Percentiles rank a stretch among this genome's conserved stretches.
These are phyloP conservation scores for Wickerhamomyces chambardii DNA, from an alignment of 805 yeast genomes.

Conservation along the genomic window DNA sequence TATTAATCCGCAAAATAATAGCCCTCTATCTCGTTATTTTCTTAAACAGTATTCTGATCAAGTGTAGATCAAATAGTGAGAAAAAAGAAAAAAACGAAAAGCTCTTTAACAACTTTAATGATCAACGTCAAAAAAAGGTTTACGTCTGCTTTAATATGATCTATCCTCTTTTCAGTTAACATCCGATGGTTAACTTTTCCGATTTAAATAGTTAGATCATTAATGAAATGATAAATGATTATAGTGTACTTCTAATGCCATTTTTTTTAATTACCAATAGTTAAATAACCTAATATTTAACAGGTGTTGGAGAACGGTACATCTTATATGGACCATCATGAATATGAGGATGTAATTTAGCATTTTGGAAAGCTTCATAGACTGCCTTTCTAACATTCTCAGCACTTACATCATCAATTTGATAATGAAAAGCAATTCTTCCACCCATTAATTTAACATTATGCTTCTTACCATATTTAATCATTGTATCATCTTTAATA, in stretches of 20 bases:
- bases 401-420: slow-evolving; percentile 43
- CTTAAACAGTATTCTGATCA: no score
- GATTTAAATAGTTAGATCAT: no score
- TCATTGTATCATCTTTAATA: slow-evolving; percentile 48
- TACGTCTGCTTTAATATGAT: no score
- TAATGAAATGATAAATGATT: no score
- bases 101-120: no score
- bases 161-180: no score
- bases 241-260: slow-evolving; percentile 11
- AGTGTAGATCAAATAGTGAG: no score
- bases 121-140: no score
- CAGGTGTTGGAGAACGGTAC: slow-evolving; percentile 30
- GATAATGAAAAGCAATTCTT: slow-evolving; percentile 77
- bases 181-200: no score
- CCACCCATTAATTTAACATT: slow-evolving; percentile 61
- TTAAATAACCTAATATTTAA: slow-evolving; percentile 12
- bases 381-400: slow-evolving; percentile 50
- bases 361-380: slow-evolving; percentile 44
- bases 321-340: slow-evolving; percentile 38
- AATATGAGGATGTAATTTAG: slow-evolving; percentile 42
- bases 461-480: slow-evolving; percentile 45
- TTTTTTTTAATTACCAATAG: slow-evolving; percentile 6
- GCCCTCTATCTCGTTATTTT: no score
- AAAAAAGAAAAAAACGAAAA: no score
- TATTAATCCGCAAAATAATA: no score